phyloP scores from a whole-genome alignment of 1,284 basidiomycete genomes.

The Leucoagaricus sp. region DNA sequence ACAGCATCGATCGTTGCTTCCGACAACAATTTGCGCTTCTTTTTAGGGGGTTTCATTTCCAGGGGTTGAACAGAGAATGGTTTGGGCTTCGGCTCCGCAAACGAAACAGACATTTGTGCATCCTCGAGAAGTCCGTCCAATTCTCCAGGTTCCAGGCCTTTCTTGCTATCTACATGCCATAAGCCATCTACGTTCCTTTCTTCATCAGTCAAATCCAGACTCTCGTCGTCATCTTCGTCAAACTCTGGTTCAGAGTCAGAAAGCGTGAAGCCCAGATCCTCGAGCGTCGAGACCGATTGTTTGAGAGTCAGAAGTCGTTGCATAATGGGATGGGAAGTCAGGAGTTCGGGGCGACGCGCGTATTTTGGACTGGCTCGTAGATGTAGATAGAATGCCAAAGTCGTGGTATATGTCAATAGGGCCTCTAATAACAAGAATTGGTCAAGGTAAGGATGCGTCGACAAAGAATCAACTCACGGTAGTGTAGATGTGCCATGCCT shows the following conservation, averaged over 20 bases:
- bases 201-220: conserved; percentile 35
- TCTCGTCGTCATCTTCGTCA: conserved; percentile 39
- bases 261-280: conserved; percentile 74
- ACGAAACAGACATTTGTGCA: conserved; percentile 31
- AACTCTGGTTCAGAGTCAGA: conserved; percentile 47
- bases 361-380: conserved; percentile 74
- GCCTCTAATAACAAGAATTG: conserved; percentile 58
- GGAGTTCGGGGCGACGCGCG: conserved; percentile 58
- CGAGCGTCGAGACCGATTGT: conserved; percentile 79
- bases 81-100: neutral
- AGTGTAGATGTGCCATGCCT: conserved; percentile 74
- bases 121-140: conserved; percentile 58
- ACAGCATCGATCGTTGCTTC: conserved; percentile 25
- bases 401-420: conserved; percentile 87
- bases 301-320: conserved; percentile 85
- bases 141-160: conserved; percentile 52
- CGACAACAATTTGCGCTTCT: conserved; percentile 29
- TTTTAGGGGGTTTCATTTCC: conserved; percentile 22
- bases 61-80: conserved; percentile 9
- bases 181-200: conserved; percentile 34
- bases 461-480: conserved; percentile 54
- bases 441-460: neutral
- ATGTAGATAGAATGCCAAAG: conserved; percentile 92
- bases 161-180: conserved; percentile 34
- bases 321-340: conserved; percentile 80